These are phyloP conservation scores for Paradendryphiella salina DNA, from an alignment of 2,329 filamentous ascomycete species.

Conservation along the genomic window DNA sequence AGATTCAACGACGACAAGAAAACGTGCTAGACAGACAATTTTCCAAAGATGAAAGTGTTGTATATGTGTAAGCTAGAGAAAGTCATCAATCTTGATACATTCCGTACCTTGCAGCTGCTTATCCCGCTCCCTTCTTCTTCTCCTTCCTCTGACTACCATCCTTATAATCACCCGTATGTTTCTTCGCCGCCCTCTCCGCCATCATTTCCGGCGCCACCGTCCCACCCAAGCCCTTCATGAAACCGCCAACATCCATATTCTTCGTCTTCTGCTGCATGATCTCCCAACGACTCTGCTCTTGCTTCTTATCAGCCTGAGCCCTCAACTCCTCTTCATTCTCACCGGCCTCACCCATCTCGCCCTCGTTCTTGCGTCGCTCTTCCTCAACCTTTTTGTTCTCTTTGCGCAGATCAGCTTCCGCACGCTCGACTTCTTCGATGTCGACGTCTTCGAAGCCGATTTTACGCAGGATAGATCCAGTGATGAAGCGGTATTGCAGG, in stretches of 20 bases:
- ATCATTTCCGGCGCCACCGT: neutral
- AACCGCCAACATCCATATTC: constrained; percentile 21
- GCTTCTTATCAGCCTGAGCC: constrained; percentile 50
- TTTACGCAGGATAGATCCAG: constrained; percentile 55
- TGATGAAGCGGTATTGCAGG: constrained; percentile 55
- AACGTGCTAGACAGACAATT: too few relatives aligned
- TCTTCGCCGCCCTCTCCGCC: constrained; percentile 2
- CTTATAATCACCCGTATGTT: neutral
- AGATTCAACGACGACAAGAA: neutral
- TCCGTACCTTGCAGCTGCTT: too few relatives aligned
- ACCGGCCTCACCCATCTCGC: constrained; percentile 23
- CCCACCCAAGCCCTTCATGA: constrained; percentile 8
- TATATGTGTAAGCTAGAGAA: too few relatives aligned
- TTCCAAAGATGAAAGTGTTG: neutral
- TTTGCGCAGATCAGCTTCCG: constrained; percentile 51
- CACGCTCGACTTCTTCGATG: constrained; percentile 50
- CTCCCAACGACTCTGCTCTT: constrained; percentile 50
- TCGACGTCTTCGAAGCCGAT: constrained; percentile 60
- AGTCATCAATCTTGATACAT: too few relatives aligned
- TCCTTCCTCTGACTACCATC: neutral
- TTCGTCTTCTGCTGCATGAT: constrained; percentile 51
- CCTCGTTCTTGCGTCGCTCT: constrained; percentile 22
- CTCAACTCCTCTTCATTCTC: constrained; percentile 46
- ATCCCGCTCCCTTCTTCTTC: too few relatives aligned
- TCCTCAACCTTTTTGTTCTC: constrained; percentile 41